Evolutionary conservation across 2,329 filamentous ascomycete genomes (phyloP), one percentile per base, ranked within the genome.

Genomic region (Penicillium sp.): DNA sequence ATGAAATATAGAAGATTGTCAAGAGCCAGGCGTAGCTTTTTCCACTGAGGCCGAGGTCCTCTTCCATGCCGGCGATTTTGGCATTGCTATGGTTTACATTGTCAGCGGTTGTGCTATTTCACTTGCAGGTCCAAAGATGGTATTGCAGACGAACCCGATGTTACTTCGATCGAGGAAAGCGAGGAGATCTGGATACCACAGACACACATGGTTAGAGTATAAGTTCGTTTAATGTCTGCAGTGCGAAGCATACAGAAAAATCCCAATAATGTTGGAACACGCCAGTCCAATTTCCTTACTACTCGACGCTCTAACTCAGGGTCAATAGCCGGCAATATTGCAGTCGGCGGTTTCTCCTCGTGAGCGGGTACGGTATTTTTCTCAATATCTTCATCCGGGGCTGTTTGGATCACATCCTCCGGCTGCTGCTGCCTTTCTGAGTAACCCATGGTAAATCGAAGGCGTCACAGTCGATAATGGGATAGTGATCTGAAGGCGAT

Each of bases 1-100:
- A 77, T 2, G 72, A 65, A 35, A 77, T 76, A 57, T 77, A 77
- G 60, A 79, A 79, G 32, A 78, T 72, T 0, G 75, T 79, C 31
- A 77, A 61, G 7, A 79, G 70, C 70, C 74, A 76, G 10, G 72
- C 61, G 56, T 78, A 79, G 24, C 66, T 62, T n/a, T 70, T 64
- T 12, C 71, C 69, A n/a, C 62, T 58, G 17, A 81, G 65, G 9
- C 72, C 49, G 15, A 81, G 69, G 26, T 77, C 75, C 39, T 73
- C 62, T 45, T 68, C 54, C 75, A 80, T 78, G 33, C 77, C 77
- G 2, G 77, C 75, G 39, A 77, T 76, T 53, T 71, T 69, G 1
- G 77, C 77, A 69, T 79, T 79, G 45, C 76, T 75, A 41, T 48
- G 32, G 22, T 45, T 5, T 6, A 6, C 29, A 57, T 9, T 22